A percentile compares a stretch with the other conserved stretches of the same genome.
These are phyloP conservation scores for Diddensiella caesifluorescens DNA, from an alignment of 805 yeast species.

Conservation along the genomic window DNA sequence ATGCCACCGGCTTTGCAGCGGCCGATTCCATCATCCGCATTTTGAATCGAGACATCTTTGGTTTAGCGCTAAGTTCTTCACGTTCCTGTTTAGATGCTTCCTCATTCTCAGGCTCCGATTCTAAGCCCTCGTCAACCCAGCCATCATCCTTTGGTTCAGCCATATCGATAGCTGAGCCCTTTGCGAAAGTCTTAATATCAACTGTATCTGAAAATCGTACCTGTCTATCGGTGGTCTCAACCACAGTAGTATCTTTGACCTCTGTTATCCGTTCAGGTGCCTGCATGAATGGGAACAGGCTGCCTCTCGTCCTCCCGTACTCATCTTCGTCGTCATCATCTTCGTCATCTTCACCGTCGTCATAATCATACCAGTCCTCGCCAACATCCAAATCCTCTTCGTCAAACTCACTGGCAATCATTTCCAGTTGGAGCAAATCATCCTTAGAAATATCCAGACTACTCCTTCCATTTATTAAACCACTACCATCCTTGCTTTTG, in stretches of 20 bases:
- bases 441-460: constrained; percentile 12
- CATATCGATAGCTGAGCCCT: not conserved
- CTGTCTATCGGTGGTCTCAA: constrained; percentile 7
- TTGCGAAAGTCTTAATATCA: constrained; percentile 54
- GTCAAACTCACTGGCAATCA: constrained; percentile 21
- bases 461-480: too few relatives aligned
- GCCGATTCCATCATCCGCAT: constrained; percentile 1
- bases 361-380: constrained; percentile 29
- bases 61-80: too few relatives aligned
- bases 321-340: constrained; percentile 38
- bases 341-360: constrained; percentile 37
- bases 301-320: constrained; percentile 33
- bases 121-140: too few relatives aligned
- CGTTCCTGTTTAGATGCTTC: too few relatives aligned
- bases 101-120: too few relatives aligned
- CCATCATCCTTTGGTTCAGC: too few relatives aligned
- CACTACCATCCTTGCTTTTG: too few relatives aligned
- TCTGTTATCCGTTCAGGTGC: not conserved
- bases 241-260: too few relatives aligned
- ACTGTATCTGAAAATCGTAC: constrained; percentile 47
- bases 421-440: constrained; percentile 29
- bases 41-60: constrained; percentile 31
- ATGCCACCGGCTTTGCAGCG: not conserved
- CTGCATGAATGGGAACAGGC: constrained; percentile 29
- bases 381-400: constrained; percentile 40